These are phyloP conservation scores for Theobroma cacao DNA, from an alignment of 345 rosid genomes.

Conservation along the genomic window DNA sequence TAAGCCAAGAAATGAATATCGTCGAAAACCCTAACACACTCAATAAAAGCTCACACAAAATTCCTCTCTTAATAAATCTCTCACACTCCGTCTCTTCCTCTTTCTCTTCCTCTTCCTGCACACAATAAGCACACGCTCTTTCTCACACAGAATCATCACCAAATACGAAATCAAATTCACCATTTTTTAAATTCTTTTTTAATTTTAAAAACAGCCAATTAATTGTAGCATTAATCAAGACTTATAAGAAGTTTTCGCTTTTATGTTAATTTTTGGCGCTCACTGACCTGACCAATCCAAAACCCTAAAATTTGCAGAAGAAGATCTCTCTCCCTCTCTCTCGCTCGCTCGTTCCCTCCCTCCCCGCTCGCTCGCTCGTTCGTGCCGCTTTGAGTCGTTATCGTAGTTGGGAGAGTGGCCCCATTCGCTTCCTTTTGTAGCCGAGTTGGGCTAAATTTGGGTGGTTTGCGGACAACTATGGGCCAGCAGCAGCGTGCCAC, in stretches of 20 bases:
- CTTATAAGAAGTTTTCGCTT: neutral
- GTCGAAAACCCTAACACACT: slow-evolving; percentile 48
- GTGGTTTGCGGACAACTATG: neutral
- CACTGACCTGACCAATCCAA: slow-evolving; percentile 13
- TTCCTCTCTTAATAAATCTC: slow-evolving; percentile 53
- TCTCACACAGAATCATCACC: slow-evolving; percentile 68
- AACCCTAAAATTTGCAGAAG: slow-evolving; percentile 9
- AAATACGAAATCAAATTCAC: slow-evolving; percentile 36
- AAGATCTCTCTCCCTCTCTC: neutral
- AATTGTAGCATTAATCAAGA: neutral
- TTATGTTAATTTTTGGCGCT: neutral
- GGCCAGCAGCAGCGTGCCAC: neutral
- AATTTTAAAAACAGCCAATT: neutral
- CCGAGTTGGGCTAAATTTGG: neutral
- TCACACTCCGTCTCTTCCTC: slow-evolving; percentile 46
- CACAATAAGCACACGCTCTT: slow-evolving; percentile 74
- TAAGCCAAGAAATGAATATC: neutral
- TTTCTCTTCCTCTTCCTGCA: slow-evolving; percentile 55
- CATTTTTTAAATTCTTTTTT: neutral
- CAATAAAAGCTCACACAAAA: slow-evolving; percentile 23
- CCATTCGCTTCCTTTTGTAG: neutral
- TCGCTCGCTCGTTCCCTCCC: neutral
- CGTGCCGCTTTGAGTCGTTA: slow-evolving; percentile 5
- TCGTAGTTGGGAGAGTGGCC: neutral
- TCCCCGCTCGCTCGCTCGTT: neutral